Conservation (phyloP, 768 basidiomycete genomes). For the Lactarius hatsudake region DNA sequence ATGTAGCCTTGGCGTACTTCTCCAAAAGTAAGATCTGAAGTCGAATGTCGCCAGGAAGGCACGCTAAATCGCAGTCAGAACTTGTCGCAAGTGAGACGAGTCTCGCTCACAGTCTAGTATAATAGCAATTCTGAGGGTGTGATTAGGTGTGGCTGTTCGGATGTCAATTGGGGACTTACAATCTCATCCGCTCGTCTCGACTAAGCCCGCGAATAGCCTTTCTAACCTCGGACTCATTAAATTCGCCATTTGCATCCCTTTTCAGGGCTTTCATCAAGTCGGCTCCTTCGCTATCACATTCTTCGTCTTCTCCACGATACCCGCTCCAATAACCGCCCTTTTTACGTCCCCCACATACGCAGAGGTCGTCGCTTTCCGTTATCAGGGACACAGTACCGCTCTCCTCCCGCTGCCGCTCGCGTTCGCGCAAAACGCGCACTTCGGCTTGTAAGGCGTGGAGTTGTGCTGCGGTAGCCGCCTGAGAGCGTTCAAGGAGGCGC, state of each 20-base stretch:
- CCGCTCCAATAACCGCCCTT: constrained; percentile 72
- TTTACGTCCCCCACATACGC: constrained; percentile 59
- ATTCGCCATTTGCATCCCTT: constrained; percentile 49
- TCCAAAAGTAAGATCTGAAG: constrained; percentile 81
- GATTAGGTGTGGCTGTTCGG: constrained; percentile 17
- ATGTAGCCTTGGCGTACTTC: constrained; percentile 79
- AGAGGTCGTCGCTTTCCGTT: constrained; percentile 35
- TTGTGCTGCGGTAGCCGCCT: constrained; percentile 75
- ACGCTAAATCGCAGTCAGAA: constrained; percentile 43
- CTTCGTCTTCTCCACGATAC: constrained; percentile 49
- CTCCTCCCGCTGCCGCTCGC: constrained; percentile 34
- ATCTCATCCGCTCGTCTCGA: constrained; percentile 66
- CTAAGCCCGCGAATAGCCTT: constrained; percentile 58
- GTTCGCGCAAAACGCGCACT: constrained; percentile 59
- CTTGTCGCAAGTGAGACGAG: constrained; percentile 18
- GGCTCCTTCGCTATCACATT: constrained; percentile 47
- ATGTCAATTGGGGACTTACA: constrained; percentile 48
- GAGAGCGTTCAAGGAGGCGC: constrained; percentile 75
- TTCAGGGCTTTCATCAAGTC: constrained; percentile 51
- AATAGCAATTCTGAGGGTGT: constrained; percentile 47
- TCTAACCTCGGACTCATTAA: constrained; percentile 69
- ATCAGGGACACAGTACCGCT: constrained; percentile 24
- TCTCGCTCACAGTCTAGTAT: constrained; percentile 54
- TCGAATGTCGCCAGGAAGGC: constrained; percentile 81
- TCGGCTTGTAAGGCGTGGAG: constrained; percentile 85